These are phyloP conservation scores for Dioscorea alata DNA, from an alignment of 106 monocot genomes.

Conservation along the genomic window DNA sequence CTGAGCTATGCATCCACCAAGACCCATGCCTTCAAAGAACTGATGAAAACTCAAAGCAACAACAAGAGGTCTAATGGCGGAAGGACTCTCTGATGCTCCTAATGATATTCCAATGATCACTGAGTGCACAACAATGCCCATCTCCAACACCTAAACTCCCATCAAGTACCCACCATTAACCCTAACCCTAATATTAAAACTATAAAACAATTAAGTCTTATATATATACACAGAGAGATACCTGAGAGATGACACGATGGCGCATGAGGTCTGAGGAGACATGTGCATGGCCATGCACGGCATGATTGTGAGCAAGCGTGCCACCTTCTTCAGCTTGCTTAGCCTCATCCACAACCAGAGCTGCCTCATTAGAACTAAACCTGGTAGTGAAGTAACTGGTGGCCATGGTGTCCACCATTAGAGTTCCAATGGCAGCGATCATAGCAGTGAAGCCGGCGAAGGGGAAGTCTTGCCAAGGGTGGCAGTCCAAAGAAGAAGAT, in stretches of 20 bases:
- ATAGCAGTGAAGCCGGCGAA: conserved; percentile 23
- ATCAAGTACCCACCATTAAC: background rate
- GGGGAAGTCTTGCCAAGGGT: conserved; percentile 22
- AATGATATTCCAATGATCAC: background rate
- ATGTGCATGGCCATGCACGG: conserved; percentile 10
- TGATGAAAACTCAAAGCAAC: background rate
- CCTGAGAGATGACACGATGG: conserved; percentile 18
- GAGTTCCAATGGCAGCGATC: conserved; percentile 19
- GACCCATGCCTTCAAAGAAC: conserved; percentile 1
- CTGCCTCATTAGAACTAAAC: background rate
- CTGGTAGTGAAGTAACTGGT: conserved; percentile 14
- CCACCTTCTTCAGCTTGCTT: background rate
- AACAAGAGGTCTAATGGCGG: background rate
- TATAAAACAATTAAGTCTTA: too few species aligned
- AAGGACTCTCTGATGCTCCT: background rate
- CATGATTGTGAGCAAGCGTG: conserved; percentile 10
- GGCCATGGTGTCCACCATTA: conserved; percentile 15
- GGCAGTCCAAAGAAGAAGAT: conserved; percentile 1
- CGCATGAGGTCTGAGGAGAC: conserved; percentile 1
- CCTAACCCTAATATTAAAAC: background rate
- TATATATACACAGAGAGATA: background rate
- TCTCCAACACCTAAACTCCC: conserved; percentile 19
- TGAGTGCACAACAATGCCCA: conserved; percentile 3
- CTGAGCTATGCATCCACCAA: background rate
- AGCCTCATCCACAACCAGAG: background rate